Conservation (phyloP, 2,329 filamentous ascomycete genomes). For the Macrophomina tecta region DNA sequence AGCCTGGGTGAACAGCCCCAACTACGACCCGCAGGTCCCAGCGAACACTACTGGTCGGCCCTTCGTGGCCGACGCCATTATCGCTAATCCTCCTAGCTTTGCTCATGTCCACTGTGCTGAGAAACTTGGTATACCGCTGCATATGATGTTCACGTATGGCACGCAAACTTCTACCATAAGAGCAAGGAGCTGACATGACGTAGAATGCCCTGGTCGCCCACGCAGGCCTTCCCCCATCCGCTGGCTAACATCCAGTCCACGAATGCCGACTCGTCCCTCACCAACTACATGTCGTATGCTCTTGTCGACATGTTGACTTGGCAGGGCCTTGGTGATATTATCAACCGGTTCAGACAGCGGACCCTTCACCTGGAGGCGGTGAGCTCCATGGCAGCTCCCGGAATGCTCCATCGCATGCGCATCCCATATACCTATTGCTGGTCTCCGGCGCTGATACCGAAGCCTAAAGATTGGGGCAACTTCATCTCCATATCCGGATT, state of each 20-base stretch:
- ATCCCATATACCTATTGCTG: constrained; percentile 73
- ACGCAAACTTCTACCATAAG: constrained; percentile 25
- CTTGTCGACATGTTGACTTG: constrained; percentile 91
- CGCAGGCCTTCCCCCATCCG: constrained; percentile 83
- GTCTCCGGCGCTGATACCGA: constrained; percentile 57
- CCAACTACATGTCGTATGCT: constrained; percentile 83
- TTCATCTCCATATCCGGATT: constrained; percentile 50
- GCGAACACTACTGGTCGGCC: constrained; percentile 54
- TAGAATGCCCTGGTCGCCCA: constrained; percentile 88
- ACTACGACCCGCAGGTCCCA: constrained; percentile 48
- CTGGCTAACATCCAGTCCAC: constrained; percentile 80
- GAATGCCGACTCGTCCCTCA: constrained; percentile 76
- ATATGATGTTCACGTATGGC: constrained; percentile 85
- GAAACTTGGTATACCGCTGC: constrained; percentile 74
- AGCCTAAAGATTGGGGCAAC: constrained; percentile 53
- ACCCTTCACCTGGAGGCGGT: constrained; percentile 77
- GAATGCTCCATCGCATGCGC: constrained; percentile 67
- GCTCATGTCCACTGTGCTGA: constrained; percentile 78
- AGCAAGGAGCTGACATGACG: neutral
- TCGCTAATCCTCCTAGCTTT: constrained; percentile 79
- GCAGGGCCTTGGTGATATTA: constrained; percentile 89
- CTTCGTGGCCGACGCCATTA: constrained; percentile 84
- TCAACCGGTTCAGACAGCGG: constrained; percentile 83
- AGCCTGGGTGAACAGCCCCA: constrained; percentile 50
- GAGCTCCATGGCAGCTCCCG: constrained; percentile 81